These are phyloP conservation scores for Pyrenophora tritici-repentis DNA, from an alignment of 2,329 filamentous ascomycete species.

Conservation along the genomic window DNA sequence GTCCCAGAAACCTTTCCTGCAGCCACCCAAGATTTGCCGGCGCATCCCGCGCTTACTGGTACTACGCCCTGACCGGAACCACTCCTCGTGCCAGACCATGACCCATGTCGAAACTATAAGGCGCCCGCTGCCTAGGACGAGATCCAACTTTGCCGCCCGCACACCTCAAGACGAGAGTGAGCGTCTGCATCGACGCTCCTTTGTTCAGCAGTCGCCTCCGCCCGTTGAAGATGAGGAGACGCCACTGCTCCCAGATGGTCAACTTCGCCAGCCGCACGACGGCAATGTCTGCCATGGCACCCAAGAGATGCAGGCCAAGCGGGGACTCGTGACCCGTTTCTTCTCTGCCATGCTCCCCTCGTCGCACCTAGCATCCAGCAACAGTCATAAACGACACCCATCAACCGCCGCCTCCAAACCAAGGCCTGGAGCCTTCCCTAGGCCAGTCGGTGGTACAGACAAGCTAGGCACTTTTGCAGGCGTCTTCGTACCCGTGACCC, in stretches of 20 bases:
- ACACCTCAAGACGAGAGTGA: conserved; percentile 53
- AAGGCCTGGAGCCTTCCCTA: conserved; percentile 45
- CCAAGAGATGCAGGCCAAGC: conserved; percentile 4
- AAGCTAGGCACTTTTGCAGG: conserved; percentile 72
- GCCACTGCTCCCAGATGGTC: conserved; percentile 30
- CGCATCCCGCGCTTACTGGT: conserved; percentile 8
- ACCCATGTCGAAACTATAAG: conserved; percentile 24
- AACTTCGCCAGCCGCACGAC: conserved; percentile 24
- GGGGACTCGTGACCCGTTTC: conserved; percentile 31
- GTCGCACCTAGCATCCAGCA: conserved; percentile 10
- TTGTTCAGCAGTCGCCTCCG: conserved; percentile 32
- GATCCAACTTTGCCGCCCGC: conserved; percentile 53
- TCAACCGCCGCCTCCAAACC: conserved; percentile 34
- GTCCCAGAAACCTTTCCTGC: neutral
- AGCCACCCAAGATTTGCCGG: conserved; percentile 1
- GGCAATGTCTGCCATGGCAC: conserved; percentile 2
- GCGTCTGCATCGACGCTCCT: conserved; percentile 51
- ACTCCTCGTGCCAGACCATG: conserved; percentile 17
- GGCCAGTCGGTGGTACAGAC: conserved; percentile 51
- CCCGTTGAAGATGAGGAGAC: conserved; percentile 37
- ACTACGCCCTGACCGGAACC: conserved; percentile 7
- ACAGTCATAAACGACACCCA: conserved; percentile 30
- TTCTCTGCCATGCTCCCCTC: conserved; percentile 28
- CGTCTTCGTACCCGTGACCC: conserved; percentile 82
- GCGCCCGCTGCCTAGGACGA: conserved; percentile 39